Percentiles rank a stretch among this genome's conserved stretches.
phyloP scores from a whole-genome alignment of 192 early-diverging fungal species.

The Borealophlyctis nickersoniae region DNA sequence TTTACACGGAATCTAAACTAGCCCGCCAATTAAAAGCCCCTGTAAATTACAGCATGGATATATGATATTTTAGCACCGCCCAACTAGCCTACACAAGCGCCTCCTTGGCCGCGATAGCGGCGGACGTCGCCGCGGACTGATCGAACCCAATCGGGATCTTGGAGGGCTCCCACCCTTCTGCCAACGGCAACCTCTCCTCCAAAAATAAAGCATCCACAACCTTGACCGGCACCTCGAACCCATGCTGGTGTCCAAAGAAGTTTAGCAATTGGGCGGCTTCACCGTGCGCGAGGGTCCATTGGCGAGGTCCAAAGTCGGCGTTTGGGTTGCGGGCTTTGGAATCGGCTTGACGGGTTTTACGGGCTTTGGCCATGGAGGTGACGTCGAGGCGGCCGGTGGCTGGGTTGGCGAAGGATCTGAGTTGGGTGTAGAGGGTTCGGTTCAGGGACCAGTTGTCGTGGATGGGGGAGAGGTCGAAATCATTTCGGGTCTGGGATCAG shows the following conservation, averaged over 20 bases:
- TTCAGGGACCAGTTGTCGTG: slow-evolving; percentile 22
- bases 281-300: slow-evolving; percentile 14
- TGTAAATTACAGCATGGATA: too few relatives aligned
- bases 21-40: too few relatives aligned
- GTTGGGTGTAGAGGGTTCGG: slow-evolving; percentile 19
- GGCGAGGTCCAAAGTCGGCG: slow-evolving; percentile 2
- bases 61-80: too few relatives aligned
- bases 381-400: too few relatives aligned
- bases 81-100: too few relatives aligned
- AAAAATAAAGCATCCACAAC: slow-evolving; percentile 12
- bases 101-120: neutral
- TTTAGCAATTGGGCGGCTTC: slow-evolving; percentile 15
- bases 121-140: neutral
- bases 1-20: too few relatives aligned
- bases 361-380: too few relatives aligned
- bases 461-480: neutral
- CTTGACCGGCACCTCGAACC: neutral
- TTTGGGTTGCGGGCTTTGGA: too few relatives aligned
- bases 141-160: neutral
- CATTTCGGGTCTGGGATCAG: too few relatives aligned
- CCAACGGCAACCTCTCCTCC: slow-evolving; percentile 16
- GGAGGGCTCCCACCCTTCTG: slow-evolving; percentile 14
- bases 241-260: slow-evolving; percentile 6
- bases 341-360: too few relatives aligned
- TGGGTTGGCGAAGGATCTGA: too few relatives aligned